phyloP scores from a whole-genome alignment of 768 basidiomycete genomes.

The Dioszegia hungarica region DNA sequence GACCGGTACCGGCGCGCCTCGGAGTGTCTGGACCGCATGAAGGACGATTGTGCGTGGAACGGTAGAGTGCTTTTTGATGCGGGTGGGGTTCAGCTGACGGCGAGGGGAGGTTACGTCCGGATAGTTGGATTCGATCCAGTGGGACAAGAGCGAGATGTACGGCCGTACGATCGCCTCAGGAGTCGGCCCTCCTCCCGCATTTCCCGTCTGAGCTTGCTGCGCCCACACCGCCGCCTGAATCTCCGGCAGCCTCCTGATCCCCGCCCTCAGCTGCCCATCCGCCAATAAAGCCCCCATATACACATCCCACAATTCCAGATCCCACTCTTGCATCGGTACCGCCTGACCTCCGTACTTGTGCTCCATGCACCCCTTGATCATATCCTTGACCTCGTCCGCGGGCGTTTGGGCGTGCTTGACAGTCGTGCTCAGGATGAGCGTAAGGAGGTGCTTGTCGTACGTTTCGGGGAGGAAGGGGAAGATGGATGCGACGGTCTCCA shows the following conservation, averaged over 20 bases:
- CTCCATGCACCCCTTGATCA: slow-evolving; percentile 21
- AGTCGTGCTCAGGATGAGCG: slow-evolving; percentile 10
- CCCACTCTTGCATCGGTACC: slow-evolving; percentile 12
- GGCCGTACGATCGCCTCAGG: not conserved
- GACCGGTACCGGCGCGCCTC: slow-evolving; percentile 2
- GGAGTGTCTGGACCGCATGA: slow-evolving; percentile 1
- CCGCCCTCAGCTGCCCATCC: slow-evolving; percentile 11
- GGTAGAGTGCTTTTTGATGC: slow-evolving; percentile 2
- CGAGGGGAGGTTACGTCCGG: not conserved
- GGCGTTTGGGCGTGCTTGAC: slow-evolving; percentile 7
- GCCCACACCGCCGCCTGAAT: slow-evolving; percentile 9
- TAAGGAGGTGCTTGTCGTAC: slow-evolving; percentile 20
- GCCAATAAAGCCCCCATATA: slow-evolving; percentile 10
- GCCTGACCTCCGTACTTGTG: not conserved
- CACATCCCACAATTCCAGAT: slow-evolving; percentile 26
- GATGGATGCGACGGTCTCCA: not conserved
- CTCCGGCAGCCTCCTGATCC: slow-evolving; percentile 7
- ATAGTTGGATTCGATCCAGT: slow-evolving; percentile 5
- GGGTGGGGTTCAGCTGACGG: not conserved
- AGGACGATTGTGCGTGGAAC: not conserved
- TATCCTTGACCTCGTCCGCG: slow-evolving; percentile 14
- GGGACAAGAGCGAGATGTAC: slow-evolving; percentile 10
- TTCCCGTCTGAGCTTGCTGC: not conserved
- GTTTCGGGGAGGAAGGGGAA: slow-evolving; percentile 12
- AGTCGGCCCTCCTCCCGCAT: not conserved